Base-by-base conservation (phyloP, 2,329 filamentous ascomycete genomes). In the Trichophyton verrucosum region DNA sequence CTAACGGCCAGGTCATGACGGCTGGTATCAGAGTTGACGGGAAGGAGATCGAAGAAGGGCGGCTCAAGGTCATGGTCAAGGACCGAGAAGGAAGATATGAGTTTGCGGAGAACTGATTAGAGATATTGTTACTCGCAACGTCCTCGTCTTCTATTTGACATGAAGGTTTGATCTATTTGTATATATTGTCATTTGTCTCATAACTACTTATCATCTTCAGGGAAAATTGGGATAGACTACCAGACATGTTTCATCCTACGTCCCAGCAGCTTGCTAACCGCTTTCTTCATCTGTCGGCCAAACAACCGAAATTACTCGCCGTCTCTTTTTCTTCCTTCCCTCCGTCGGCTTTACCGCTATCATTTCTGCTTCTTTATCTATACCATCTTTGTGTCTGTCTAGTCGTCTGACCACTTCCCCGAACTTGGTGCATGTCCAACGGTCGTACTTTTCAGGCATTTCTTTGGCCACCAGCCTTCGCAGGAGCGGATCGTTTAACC, bases 1-100 rank as follows among this genome's bases (percentile, higher is more conserved):
- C 85, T 63, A 85, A 88, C 0, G 94, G 94, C 1, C 91, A 99
- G 76, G 80, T 92, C 36, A 89, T 99, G 82, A 86, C 81, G 65
- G 91, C 89, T 27, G 91, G 91, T 3, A 80, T 97, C 66, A 85
- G 83, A 71, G 84, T 96, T 33, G 80, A 81, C 61, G 91, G 91
- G 42, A 85, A 87, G 78, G 90, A 95, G 77, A 75, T 97, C 36
- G 85, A 91, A 71, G 88, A 95, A 78, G 89, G 88, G 38, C 86
- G 78, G 70, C 88, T 97, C 65, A 88, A 95, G 76, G 88, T 97
- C 36, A 79, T 78, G 15, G 89, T 97, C 11, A 85, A 87, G 74
- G 89, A 96, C 62, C 86, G 87, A 13, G 85, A 85, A 38, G 85
- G 88, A 27, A 80, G 84, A 17, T 96, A 95, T 73, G 80, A 83